phyloP scores from a whole-genome alignment of 257 asterid species.

The Solanum neorickii region DNA sequence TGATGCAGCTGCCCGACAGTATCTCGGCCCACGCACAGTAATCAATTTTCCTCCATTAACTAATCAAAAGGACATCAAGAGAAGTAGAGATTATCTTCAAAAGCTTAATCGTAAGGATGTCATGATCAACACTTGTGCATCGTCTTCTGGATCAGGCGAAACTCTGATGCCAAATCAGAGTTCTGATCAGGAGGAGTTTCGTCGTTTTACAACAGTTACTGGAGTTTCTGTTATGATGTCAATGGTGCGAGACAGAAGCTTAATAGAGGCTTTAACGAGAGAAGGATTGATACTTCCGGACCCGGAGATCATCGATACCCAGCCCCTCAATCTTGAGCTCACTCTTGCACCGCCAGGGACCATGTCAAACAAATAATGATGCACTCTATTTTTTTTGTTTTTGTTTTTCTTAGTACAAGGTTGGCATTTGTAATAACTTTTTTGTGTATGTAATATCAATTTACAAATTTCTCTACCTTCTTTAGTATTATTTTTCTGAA shows the following conservation, averaged over 20 bases:
- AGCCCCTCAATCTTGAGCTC: slow-evolving; percentile 18
- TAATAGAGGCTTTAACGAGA: neutral
- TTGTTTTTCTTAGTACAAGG: neutral
- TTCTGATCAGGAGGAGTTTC: neutral
- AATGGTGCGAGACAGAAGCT: neutral
- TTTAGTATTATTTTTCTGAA: neutral
- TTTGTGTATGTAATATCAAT: neutral
- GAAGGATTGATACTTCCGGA: neutral
- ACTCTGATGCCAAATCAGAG: neutral
- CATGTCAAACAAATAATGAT: neutral
- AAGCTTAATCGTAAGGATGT: neutral
- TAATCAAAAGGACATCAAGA: neutral
- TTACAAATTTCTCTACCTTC: neutral
- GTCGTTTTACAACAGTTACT: neutral
- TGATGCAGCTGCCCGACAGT: neutral
- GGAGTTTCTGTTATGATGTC: neutral
- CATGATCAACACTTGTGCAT: neutral
- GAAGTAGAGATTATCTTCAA: neutral
- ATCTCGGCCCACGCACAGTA: neutral
- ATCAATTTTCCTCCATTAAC: neutral
- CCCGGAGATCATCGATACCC: neutral
- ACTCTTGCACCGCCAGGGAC: slow-evolving; percentile 37
- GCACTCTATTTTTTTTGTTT: too few species aligned
- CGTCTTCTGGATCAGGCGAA: neutral
- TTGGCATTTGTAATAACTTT: neutral